Conservation (phyloP, 2,329 filamentous ascomycete genomes). For the Calonectria pseudoturangicola region DNA sequence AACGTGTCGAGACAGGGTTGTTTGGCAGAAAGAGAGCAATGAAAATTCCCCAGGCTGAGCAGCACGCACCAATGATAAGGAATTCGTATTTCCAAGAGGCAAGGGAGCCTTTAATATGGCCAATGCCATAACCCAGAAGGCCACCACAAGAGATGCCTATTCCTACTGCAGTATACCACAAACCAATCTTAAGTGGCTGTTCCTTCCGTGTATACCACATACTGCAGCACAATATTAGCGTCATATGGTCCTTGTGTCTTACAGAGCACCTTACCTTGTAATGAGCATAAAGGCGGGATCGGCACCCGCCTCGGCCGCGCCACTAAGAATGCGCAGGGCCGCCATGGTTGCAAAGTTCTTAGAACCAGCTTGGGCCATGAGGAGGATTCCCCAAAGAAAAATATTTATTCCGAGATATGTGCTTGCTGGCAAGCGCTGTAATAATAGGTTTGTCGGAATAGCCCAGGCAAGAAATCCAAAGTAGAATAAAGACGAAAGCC, state of each 20-base stretch:
- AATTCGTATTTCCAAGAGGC: slow-evolving; percentile 19
- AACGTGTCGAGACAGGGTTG: background rate
- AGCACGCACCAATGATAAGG: background rate
- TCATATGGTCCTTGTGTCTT: too few relatives aligned
- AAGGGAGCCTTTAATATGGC: slow-evolving; percentile 2
- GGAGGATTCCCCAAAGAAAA: slow-evolving; percentile 4
- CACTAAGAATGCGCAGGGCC: slow-evolving; percentile 6
- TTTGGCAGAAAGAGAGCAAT: slow-evolving; percentile 1
- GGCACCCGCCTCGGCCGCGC: slow-evolving; percentile 1
- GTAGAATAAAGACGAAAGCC: slow-evolving; percentile 9
- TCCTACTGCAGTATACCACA: slow-evolving; percentile 6
- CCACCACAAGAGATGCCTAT: slow-evolving; percentile 8
- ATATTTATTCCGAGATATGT: slow-evolving; percentile 16
- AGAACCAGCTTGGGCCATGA: slow-evolving; percentile 2
- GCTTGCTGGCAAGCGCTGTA: background rate
- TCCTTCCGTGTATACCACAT: slow-evolving; percentile 26
- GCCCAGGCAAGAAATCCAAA: slow-evolving; percentile 17
- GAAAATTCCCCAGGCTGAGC: slow-evolving; percentile 5
- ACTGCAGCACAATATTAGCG: background rate
- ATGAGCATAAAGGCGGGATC: slow-evolving; percentile 17
- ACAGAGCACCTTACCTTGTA: background rate
- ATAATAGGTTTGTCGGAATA: background rate
- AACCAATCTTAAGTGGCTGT: slow-evolving; percentile 4
- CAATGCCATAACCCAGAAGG: background rate
- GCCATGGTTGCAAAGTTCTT: slow-evolving; percentile 18